phyloP scores from a whole-genome alignment of 768 basidiomycete species.

The Tephrocybe rancida region DNA sequence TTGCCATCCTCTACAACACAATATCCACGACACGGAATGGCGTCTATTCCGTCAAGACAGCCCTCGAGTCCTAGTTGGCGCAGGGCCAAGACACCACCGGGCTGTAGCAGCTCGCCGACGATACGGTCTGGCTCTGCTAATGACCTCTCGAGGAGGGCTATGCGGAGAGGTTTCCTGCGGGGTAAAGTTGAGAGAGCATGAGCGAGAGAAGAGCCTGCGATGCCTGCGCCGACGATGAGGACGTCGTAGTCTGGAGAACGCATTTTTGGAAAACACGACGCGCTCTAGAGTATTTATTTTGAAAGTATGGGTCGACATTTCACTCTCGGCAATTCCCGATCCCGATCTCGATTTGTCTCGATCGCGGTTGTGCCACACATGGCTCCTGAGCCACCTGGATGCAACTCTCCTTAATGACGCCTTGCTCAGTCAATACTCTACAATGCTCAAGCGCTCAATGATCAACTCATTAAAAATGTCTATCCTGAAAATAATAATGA shows the following conservation, averaged over 20 bases:
- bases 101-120: conserved; percentile 96
- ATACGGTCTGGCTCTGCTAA: conserved; percentile 94
- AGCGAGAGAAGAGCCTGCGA: conserved; percentile 87
- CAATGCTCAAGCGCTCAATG: no score
- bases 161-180: conserved; percentile 61
- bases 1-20: conserved; percentile 70
- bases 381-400: no score
- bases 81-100: conserved; percentile 83
- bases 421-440: no score
- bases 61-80: conserved; percentile 74
- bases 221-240: conserved; percentile 89
- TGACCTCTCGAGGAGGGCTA: conserved; percentile 89
- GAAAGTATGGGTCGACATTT: background rate
- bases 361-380: no score
- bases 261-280: background rate
- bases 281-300: background rate
- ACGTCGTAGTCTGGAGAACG: conserved; percentile 56
- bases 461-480: no score
- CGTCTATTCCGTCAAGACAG: conserved; percentile 86
- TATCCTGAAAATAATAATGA: background rate
- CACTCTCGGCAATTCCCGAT: background rate
- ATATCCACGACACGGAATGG: conserved; percentile 83
- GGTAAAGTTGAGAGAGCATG: conserved; percentile 73
- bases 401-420: no score
- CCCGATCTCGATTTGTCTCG: background rate